Evolutionary conservation across 2,329 filamentous ascomycete genomes (phyloP).

Genomic region (Xylaria sp.): DNA sequence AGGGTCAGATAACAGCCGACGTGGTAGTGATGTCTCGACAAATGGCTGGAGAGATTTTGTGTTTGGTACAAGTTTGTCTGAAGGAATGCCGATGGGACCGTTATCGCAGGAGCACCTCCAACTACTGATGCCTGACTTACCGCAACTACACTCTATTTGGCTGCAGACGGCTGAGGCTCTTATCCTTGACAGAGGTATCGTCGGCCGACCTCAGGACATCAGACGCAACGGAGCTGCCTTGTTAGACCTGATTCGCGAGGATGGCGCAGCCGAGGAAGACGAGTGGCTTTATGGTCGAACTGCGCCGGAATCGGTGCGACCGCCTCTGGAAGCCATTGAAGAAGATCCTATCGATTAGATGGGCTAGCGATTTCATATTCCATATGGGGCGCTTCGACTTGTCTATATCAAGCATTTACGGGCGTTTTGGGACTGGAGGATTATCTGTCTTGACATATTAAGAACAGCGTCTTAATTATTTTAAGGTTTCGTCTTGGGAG

Average conservation of each 20-base stretch:
- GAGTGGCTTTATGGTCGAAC: conserved; percentile 66
- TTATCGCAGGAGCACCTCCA: conserved; percentile 57
- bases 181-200: conserved; percentile 64
- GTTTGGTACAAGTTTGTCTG: conserved; percentile 64
- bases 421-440: conserved; percentile 34
- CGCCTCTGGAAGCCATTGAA: conserved; percentile 56
- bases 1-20: conserved; percentile 39
- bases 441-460: conserved; percentile 28
- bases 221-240: conserved; percentile 67
- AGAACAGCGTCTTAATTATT: conserved; percentile 26
- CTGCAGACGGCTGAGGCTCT: conserved; percentile 66
- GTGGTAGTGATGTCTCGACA: conserved; percentile 39
- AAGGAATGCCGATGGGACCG: conserved; percentile 66
- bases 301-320: conserved; percentile 60
- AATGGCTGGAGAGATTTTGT: conserved; percentile 49
- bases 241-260: conserved; percentile 67
- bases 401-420: conserved; percentile 37
- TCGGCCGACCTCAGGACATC: conserved; percentile 63
- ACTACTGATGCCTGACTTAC: conserved; percentile 59
- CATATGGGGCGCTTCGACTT: conserved; percentile 4
- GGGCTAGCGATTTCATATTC: conserved; percentile 15
- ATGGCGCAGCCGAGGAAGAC: conserved; percentile 63
- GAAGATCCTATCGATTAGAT: conserved; percentile 54
- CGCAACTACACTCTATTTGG: conserved; percentile 65
- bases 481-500: conserved; percentile 9